Evolutionary conservation across 2,329 filamentous ascomycete species (phyloP), one percentile per base, ranked within the genome.

Genomic region (Xylariaceae sp.): DNA sequence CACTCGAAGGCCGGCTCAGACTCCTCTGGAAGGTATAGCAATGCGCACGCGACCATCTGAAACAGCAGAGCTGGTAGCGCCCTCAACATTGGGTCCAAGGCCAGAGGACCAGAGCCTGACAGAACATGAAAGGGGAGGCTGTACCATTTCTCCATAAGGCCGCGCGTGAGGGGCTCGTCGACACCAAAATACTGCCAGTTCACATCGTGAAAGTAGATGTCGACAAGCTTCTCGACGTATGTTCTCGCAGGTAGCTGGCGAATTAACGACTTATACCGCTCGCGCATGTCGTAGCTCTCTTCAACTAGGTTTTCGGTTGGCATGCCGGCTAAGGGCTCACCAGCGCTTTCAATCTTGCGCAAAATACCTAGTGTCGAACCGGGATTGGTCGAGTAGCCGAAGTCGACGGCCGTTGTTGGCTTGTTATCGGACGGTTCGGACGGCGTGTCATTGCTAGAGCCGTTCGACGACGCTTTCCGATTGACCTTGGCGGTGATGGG

Each of bases 31-130:
- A 85, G 71, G 26, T 79, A 75, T 44, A 86, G 71, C 35, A 87
- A 68, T 13, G 80, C 76, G 3, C 77, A 76, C 3, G 82, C 83
- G 13, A 83, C 66, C 26, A 84, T 73, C 63, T 86, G 81, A 61
- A 87, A 84, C 2, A 87, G 66, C 42, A 87, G 65, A 0, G 81
- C 82, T 1, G 84, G 84, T 51, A 86, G 84, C 4, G 78, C 79
- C 43, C 80, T 73, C 53, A 85, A 65, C 53, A 82, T 77, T 0
- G 76, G 73, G 2, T 77, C 69, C 21, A 85, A 68, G 4, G 76
- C 78, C 35, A 77, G 73, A 0, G 81, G 81, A 0, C 80, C 80
- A 11, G 75, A 71, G 5, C 75, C 75, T 2, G 76, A 75, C 4
- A 85, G 69, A 6, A 77, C 66, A 24, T 73, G 73, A 62, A 82